Evolutionary conservation across 2,329 filamentous ascomycete genomes (phyloP), one percentile per base, ranked within the genome.

Genomic region (Talaromyces sp.): DNA sequence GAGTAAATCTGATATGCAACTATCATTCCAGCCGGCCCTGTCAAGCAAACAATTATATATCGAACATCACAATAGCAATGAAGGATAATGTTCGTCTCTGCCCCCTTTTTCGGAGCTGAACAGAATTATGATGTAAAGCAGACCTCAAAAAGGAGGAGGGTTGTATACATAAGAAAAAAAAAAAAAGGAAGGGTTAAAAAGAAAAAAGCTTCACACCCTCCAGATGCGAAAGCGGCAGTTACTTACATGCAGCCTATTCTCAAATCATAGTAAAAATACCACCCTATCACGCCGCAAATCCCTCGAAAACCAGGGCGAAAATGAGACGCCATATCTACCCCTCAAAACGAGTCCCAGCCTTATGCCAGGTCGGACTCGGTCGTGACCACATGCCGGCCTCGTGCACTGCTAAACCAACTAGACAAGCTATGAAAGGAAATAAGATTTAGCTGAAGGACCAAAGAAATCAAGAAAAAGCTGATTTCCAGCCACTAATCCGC

Each of bases 281-380:
- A 19, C 13, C 27, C 50, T 54, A 54, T 54, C 50, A 33, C 7
- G 3, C 3, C 2, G 9, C 10, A 19, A 19, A 54, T 9, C 27
- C 27, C 27, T 15, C 10, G 2, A 54, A 11, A 37, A 22, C 3
- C 3, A 33, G 17, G 31, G 22, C 31, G 5, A 37, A 13, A 54
- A 35, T 54, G 50, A 54, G 50, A 54, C 50, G 50, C n/a, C 17
- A 54, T 35, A n/a, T 37, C 17, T 33, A 54, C 50, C 50, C 50
- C 50, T 54, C 50, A 54, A 35, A 27, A 25, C 47, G 47, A 50
- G 25, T 50, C 3, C 27, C 47, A 15, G 27, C 22, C 41, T 17
- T 43, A 25, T 4, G 2, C n/a, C 19, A 31, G 27, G 27, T 3
- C n/a, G 15, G 17, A 47, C 8, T 27, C 31, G 27, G 27, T 54